phyloP scores from a whole-genome alignment of 2,329 filamentous ascomycete species.

The Kalmusia sp. region DNA sequence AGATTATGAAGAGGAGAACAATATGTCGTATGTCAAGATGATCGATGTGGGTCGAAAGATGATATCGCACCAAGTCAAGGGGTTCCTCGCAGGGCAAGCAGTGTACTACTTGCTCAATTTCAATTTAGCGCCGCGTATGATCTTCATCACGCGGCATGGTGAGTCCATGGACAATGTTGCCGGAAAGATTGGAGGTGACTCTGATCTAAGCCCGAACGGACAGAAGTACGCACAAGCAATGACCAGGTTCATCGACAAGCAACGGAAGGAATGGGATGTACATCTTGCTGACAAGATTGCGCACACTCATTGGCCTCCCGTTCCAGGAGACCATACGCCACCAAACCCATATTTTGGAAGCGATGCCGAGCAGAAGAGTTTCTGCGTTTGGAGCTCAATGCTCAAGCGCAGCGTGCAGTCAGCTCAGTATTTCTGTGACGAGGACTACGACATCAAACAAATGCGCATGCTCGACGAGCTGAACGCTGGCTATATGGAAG shows the following conservation, averaged over 20 bases:
- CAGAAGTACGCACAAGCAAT: constrained; percentile 79
- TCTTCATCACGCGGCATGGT: constrained; percentile 97
- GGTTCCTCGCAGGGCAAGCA: constrained; percentile 90
- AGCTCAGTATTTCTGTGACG: constrained; percentile 89
- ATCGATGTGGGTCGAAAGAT: constrained; percentile 96
- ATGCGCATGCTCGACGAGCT: constrained; percentile 98
- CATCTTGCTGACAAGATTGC: constrained; percentile 81
- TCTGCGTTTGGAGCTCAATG: constrained; percentile 99
- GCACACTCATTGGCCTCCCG: constrained; percentile 84
- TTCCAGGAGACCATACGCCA: constrained; percentile 88
- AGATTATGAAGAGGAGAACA: constrained; percentile 85
- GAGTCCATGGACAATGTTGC: constrained; percentile 87
- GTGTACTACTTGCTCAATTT: constrained; percentile 97
- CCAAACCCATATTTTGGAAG: constrained; percentile 82
- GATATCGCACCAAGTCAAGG: constrained; percentile 86
- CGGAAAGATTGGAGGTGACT: constrained; percentile 91
- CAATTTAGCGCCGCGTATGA: constrained; percentile 92
- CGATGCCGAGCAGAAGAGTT: constrained; percentile 73
- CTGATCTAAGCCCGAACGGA: constrained; percentile 81
- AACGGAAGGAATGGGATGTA: constrained; percentile 81
- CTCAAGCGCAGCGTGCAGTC: constrained; percentile 88
- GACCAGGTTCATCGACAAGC: constrained; percentile 81
- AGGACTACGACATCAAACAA: constrained; percentile 92
- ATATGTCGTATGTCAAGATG: constrained; percentile 97
- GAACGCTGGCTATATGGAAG: constrained; percentile 91